Base-by-base conservation (phyloP, 1,284 basidiomycete genomes). In the Psilocybe mexicana region DNA sequence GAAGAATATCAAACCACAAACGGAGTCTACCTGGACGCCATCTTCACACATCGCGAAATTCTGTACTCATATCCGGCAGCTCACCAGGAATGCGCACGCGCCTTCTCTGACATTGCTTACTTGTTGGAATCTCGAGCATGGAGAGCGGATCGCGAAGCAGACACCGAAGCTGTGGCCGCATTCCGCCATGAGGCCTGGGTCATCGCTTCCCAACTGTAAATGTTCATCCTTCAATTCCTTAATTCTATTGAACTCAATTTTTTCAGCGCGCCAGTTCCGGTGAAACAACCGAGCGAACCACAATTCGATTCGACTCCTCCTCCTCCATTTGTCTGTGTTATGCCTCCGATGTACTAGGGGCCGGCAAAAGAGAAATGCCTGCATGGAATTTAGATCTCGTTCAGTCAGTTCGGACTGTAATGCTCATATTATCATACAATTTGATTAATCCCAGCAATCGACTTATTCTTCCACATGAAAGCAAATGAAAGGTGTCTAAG, bases 11-110 rank as follows among this genome's bases (percentile, higher is more conserved):
- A 73, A 65, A 88, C 85, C 54, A 86, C 86, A 54, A 78, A 79
- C 73, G 88, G 87, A 63, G 87, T 81, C 59, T 90, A 89, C 68
- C 80, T 90, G 71, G 88, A 90, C 65, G 77, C 81, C 52, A 85
- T 90, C 63, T 88, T 89, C 72, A 84, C 83, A 1, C 88, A 90
- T 72, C 86, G 88, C 67, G 83, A 86, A 68, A 80, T 86, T 42
- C 76, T 86, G 60, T 74, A 72, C 61, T 80, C 84, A 7, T 84
- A 75, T 65, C 88, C 87, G 28, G 73, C 74, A 51, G 84, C 75
- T 6, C 88, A 90, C 73, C 71, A 63, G 57, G 78, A 79, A 28
- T 90, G 88, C 73, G 81, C 85, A 47, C 72, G 76, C 55, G 85
- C 75, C 25, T 83, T 88, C 70, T 81, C 73, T 71, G 85, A 85